Conservation (phyloP, 1,284 basidiomycete genomes). For the Rhodotorula sp. region DNA sequence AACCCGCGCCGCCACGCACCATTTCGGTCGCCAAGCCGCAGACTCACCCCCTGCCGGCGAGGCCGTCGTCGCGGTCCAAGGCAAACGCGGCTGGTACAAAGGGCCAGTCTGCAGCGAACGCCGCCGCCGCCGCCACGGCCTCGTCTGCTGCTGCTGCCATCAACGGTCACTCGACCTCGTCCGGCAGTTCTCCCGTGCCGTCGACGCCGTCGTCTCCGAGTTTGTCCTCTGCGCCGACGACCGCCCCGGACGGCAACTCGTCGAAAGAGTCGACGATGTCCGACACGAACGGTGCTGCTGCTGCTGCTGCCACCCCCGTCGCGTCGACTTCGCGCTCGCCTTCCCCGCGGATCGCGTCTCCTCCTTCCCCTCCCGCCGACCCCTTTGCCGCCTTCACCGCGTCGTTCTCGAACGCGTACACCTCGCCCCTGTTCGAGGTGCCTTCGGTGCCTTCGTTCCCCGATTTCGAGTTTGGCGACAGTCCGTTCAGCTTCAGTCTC, state of each 20-base stretch:
- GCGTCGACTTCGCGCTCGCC: constrained; percentile 27
- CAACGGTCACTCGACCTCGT: background rate
- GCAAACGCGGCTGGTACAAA: constrained; percentile 7
- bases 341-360: constrained; percentile 6
- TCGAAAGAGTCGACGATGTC: background rate
- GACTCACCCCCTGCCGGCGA: constrained; percentile 26
- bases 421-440: constrained; percentile 7
- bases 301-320: background rate
- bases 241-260: background rate
- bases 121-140: constrained; percentile 16
- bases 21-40: constrained; percentile 26
- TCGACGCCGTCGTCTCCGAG: constrained; percentile 8
- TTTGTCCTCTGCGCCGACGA: background rate
- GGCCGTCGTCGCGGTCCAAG: constrained; percentile 25
- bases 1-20: constrained; percentile 20
- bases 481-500: constrained; percentile 38
- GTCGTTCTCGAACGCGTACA: background rate
- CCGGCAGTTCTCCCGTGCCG: background rate
- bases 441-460: constrained; percentile 29
- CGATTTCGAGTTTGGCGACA: constrained; percentile 37
- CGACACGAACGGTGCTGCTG: background rate
- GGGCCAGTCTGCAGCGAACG: constrained; percentile 5
- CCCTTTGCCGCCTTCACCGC: constrained; percentile 4
- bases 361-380: constrained; percentile 10
- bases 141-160: constrained; percentile 7